Evolutionary conservation across 306 rosid genomes (phyloP).

Genomic region (Crotalaria pallida): DNA sequence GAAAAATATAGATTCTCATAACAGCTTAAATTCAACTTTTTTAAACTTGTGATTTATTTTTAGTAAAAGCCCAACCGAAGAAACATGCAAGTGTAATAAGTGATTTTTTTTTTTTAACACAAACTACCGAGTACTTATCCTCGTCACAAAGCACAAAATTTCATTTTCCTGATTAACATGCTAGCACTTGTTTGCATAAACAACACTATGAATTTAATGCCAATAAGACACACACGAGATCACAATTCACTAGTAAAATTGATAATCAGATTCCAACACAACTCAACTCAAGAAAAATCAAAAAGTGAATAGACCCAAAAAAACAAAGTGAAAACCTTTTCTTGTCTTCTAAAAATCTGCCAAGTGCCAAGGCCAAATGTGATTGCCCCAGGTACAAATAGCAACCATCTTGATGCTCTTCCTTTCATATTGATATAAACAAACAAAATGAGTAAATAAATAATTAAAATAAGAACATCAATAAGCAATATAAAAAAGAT

Average conservation of each 20-base stretch:
- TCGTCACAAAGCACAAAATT: background rate
- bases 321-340: constrained; percentile 46
- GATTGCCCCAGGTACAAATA: constrained; percentile 87
- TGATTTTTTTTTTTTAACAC: too few species aligned
- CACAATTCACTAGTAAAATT: background rate
- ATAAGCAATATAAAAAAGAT: background rate
- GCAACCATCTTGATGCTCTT: constrained; percentile 55
- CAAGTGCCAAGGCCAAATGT: constrained; percentile 97
- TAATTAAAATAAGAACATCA: background rate
- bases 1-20: too few species aligned
- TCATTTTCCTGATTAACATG: background rate
- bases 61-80: too few species aligned
- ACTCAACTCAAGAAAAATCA: background rate
- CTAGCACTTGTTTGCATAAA: background rate
- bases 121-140: too few species aligned
- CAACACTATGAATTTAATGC: background rate
- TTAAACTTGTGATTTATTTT: too few species aligned
- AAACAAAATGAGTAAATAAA: too few species aligned
- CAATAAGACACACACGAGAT: background rate
- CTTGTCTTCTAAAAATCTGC: constrained; percentile 88
- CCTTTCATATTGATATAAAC: constrained; percentile 22
- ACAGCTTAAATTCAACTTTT: too few species aligned
- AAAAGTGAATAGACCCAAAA: background rate
- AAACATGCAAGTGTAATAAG: too few species aligned
- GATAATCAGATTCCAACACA: background rate